Percentiles rank a stretch among this genome's conserved stretches.
Evolutionary conservation across 2,329 filamentous ascomycete species (phyloP).

Genomic region (Curvularia eragrostidis): DNA sequence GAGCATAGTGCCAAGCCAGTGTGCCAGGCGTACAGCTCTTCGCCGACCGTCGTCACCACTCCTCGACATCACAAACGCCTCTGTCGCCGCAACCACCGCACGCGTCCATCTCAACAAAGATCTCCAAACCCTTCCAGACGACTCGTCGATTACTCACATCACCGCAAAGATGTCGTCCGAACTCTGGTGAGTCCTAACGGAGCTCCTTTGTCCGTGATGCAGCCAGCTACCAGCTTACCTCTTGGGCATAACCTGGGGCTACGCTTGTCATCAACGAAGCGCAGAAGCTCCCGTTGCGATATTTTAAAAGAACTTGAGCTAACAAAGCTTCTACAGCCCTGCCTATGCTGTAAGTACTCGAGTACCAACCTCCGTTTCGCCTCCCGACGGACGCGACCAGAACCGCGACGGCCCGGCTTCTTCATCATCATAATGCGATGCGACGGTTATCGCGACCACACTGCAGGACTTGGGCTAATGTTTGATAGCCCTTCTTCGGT

Average conservation of each 20-base stretch:
- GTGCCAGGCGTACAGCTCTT: conserved; percentile 33
- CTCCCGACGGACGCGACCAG: conserved; percentile 31
- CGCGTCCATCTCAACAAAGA: conserved; percentile 41
- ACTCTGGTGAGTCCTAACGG: conserved; percentile 72
- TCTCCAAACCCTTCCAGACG: conserved; percentile 30
- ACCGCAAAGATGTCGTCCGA: conserved; percentile 74
- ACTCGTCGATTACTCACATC: conserved; percentile 27
- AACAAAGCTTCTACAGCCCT: conserved; percentile 67
- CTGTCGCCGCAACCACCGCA: conserved; percentile 37
- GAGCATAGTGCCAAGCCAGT: conserved; percentile 24
- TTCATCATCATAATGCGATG: conserved; percentile 17
- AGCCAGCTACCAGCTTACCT: conserved; percentile 49
- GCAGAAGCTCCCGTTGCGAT: conserved; percentile 7
- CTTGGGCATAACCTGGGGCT: conserved; percentile 46
- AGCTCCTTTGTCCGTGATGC: conserved; percentile 37
- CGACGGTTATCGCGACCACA: conserved; percentile 14
- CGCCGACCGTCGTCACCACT: conserved; percentile 48
- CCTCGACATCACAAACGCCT: conserved; percentile 38
- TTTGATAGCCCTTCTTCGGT: conserved; percentile 82
- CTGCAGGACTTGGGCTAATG: conserved; percentile 30
- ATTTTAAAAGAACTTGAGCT: conserved; percentile 33
- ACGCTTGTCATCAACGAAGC: conserved; percentile 23
- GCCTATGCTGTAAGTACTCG: conserved; percentile 92
- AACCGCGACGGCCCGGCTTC: conserved; percentile 23
- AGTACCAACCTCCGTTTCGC: conserved; percentile 26